Percentiles rank a stretch among this genome's conserved stretches.
These are phyloP conservation scores for Thelonectria olida DNA, from an alignment of 2,329 filamentous ascomycete species.

Conservation along the genomic window DNA sequence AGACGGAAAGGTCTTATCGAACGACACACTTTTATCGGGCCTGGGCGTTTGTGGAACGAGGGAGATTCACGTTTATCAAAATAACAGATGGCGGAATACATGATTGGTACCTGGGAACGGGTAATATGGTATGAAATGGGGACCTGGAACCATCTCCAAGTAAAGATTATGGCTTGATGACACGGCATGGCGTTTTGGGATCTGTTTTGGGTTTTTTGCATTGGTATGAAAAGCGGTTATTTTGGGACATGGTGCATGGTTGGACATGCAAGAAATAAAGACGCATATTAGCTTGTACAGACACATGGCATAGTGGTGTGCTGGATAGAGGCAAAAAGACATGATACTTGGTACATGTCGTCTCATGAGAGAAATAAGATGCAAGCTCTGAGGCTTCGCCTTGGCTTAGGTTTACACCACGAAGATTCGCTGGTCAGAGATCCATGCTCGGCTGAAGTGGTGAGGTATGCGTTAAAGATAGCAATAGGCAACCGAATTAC, in stretches of 20 bases:
- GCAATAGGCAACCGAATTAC: background rate
- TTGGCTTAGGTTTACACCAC: background rate
- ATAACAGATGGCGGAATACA: background rate
- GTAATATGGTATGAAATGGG: background rate
- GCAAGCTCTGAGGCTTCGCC: background rate
- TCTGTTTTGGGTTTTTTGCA: conserved; percentile 17
- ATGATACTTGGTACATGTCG: background rate
- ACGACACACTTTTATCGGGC: background rate
- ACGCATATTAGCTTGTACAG: background rate
- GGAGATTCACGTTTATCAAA: background rate
- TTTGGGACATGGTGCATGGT: conserved; percentile 6
- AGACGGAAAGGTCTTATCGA: background rate
- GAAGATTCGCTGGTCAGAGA: background rate
- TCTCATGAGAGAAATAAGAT: background rate
- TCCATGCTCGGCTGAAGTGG: background rate
- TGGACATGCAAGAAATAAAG: conserved; percentile 17
- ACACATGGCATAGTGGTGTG: background rate
- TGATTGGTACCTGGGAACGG: background rate
- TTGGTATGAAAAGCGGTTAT: conserved; percentile 8
- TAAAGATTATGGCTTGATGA: conserved; percentile 15
- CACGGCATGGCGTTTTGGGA: conserved; percentile 19
- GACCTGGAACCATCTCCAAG: background rate
- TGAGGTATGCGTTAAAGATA: background rate
- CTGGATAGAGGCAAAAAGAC: conserved; percentile 5
- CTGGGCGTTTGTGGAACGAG: background rate